Evolutionary conservation across 2,329 filamentous ascomycete genomes (phyloP), one percentile per base, ranked within the genome.

Genomic region (Ophiostoma perfectum): DNA sequence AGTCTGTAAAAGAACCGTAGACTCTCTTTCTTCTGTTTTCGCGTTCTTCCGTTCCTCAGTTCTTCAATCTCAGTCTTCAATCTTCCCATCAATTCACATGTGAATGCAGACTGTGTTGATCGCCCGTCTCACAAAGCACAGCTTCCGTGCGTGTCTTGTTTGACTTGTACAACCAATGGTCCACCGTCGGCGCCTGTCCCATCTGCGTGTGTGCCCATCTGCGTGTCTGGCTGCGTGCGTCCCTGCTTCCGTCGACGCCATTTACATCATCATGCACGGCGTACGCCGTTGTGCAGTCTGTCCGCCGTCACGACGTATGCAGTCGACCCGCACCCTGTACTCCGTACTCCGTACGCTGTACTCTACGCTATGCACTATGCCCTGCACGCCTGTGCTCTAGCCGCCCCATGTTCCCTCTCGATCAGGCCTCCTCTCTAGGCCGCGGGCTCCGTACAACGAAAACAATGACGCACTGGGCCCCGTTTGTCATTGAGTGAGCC

Each of bases 391-490:
- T 27, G 27, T 27, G 14, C 45, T 5, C 12, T 18, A 11, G 6
- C 27, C 55, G 52, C 52, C 27, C 49, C 55, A 60, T 27, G 55
- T 38, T 60, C 27, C 27, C 18, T 58, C 55, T 60, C n/a, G n/a
- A 38, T 38, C 38, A 14, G 27, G 52, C 52, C 8, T 36, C 18
- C 52, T 58, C 52, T 12, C 27, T 18, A 60, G 55, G 27, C 55
- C 55, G 55, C 27, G 11, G 55, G 27, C 55, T 60, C 55, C 55
- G 55, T 60, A 9, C 3, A 5, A 16, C 11, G 27, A 60, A 14
- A 60, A 9, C 55, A 60, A 60, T 60, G 55, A 60, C 55, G 55
- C 55, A 60, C 55, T 60, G 55, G 18, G 55, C 27, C 55, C 55
- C 55, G 55, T 60, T 60, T 60, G 55, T 38, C 18, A 27, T 60